A percentile compares a stretch with the other conserved stretches of the same genome.
Evolutionary conservation across 2,329 filamentous ascomycete genomes (phyloP).

Genomic region (Aspergillus cejpii): DNA sequence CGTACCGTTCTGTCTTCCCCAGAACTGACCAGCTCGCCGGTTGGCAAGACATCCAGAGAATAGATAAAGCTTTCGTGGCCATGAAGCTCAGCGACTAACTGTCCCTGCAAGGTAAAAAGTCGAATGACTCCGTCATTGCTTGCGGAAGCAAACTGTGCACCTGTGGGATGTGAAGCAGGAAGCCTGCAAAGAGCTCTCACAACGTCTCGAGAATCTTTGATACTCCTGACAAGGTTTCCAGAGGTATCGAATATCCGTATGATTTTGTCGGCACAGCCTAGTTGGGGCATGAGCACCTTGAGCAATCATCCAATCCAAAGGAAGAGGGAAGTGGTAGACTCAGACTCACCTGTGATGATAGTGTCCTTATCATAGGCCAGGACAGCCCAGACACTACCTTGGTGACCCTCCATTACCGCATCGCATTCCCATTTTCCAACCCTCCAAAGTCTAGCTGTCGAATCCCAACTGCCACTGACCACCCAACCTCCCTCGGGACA

Average conservation of each 20-base stretch:
- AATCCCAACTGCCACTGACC: slow-evolving; percentile 92
- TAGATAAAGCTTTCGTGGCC: slow-evolving; percentile 97
- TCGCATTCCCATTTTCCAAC: slow-evolving; percentile 78
- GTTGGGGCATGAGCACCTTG: slow-evolving; percentile 13
- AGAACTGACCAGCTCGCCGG: slow-evolving; percentile 81
- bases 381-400: slow-evolving; percentile 84
- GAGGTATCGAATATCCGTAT: slow-evolving; percentile 72
- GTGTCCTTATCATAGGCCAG: slow-evolving; percentile 72
- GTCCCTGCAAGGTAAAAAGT: slow-evolving; percentile 75
- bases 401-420: slow-evolving; percentile 65
- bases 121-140: slow-evolving; percentile 87
- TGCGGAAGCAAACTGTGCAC: slow-evolving; percentile 88
- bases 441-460: slow-evolving; percentile 77
- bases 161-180: slow-evolving; percentile 66
- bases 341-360: slow-evolving; percentile 60
- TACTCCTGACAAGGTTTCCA: slow-evolving; percentile 57
- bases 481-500: slow-evolving; percentile 65
- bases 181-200: slow-evolving; percentile 82
- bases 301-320: neutral
- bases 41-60: slow-evolving; percentile 66
- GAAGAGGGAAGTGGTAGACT: slow-evolving; percentile 4
- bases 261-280: slow-evolving; percentile 76
- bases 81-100: slow-evolving; percentile 66
- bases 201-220: slow-evolving; percentile 69
- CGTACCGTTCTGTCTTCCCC: slow-evolving; percentile 91